Conservation (phyloP, 2,329 filamentous ascomycete species). For the Orbilia javanica region DNA sequence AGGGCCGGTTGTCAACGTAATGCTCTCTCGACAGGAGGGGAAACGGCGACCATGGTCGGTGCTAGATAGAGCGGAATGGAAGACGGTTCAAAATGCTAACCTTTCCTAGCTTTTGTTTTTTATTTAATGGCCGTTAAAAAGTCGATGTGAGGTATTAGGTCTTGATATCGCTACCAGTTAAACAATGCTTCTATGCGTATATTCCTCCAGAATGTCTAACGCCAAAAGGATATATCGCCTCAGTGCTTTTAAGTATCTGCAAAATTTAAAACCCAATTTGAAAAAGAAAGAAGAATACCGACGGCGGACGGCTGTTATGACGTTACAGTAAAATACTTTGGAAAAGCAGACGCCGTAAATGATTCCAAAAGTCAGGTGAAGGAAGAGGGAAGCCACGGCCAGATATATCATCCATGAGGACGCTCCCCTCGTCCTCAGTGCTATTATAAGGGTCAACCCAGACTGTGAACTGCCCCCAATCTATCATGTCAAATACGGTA, state of each 20-base stretch:
- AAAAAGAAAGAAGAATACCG: conserved; percentile 45
- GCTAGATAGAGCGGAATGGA: conserved; percentile 37
- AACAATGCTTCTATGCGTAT: conserved; percentile 51
- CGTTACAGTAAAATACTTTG: conserved; percentile 53
- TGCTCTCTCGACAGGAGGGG: conserved; percentile 28
- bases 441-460: conserved; percentile 58
- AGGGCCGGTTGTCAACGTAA: conserved; percentile 39
- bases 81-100: conserved; percentile 32
- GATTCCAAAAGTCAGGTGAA: conserved; percentile 58
- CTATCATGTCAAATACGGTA: conserved; percentile 56
- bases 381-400: conserved; percentile 56
- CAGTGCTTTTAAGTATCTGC: conserved; percentile 24
- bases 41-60: conserved; percentile 53
- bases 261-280: conserved; percentile 30
- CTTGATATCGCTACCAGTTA: conserved; percentile 52
- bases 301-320: conserved; percentile 54
- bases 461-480: conserved; percentile 47
- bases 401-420: conserved; percentile 59
- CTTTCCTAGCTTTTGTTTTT: conserved; percentile 29
- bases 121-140: conserved; percentile 37
- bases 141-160: conserved; percentile 14
- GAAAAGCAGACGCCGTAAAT: conserved; percentile 49
- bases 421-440: conserved; percentile 35
- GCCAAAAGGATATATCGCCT: conserved; percentile 43
- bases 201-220: conserved; percentile 36